Conservation (phyloP, 768 basidiomycete genomes). For the Podaxis pistillaris region DNA sequence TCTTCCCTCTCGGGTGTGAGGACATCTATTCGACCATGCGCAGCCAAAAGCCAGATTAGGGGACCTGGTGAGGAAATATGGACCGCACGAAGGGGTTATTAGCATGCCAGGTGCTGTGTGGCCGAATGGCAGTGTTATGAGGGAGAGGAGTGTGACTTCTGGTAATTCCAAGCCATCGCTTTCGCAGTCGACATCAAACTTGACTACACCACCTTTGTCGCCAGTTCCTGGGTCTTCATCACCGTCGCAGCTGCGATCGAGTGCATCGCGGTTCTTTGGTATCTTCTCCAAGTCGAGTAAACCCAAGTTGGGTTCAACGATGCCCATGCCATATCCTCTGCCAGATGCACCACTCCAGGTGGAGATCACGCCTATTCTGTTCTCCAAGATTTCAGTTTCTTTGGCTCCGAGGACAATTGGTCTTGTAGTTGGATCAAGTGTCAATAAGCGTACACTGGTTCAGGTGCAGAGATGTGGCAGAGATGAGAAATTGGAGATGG, state of each 20-base stretch:
- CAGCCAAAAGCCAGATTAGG: slow-evolving; percentile 77
- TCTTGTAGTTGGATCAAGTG: slow-evolving; percentile 23
- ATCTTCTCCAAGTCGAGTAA: slow-evolving; percentile 15
- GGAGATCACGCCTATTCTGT: slow-evolving; percentile 28
- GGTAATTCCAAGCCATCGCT: background rate
- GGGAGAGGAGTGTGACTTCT: background rate
- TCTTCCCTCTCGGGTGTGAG: slow-evolving; percentile 66
- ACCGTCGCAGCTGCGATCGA: background rate
- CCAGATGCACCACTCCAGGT: slow-evolving; percentile 5
- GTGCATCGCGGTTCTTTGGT: slow-evolving; percentile 14
- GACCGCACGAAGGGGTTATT: slow-evolving; percentile 39
- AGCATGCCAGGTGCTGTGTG: slow-evolving; percentile 21
- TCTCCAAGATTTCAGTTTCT: slow-evolving; percentile 36
- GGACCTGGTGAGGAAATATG: slow-evolving; percentile 59
- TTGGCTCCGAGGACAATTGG: slow-evolving; percentile 43
- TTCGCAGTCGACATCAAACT: slow-evolving; percentile 1
- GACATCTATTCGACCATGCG: slow-evolving; percentile 74
- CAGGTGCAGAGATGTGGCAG: slow-evolving; percentile 43
- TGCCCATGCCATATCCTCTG: background rate
- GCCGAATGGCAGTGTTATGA: slow-evolving; percentile 6
- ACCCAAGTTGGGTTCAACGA: background rate
- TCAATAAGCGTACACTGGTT: slow-evolving; percentile 49
- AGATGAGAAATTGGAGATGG: slow-evolving; percentile 55
- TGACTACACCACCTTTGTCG: slow-evolving; percentile 3
- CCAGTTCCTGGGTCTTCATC: background rate